Percentiles rank a stretch among this genome's conserved stretches.
These are phyloP conservation scores for Penicillium angulare DNA, from an alignment of 495 filamentous ascomycete species.

Conservation along the genomic window DNA sequence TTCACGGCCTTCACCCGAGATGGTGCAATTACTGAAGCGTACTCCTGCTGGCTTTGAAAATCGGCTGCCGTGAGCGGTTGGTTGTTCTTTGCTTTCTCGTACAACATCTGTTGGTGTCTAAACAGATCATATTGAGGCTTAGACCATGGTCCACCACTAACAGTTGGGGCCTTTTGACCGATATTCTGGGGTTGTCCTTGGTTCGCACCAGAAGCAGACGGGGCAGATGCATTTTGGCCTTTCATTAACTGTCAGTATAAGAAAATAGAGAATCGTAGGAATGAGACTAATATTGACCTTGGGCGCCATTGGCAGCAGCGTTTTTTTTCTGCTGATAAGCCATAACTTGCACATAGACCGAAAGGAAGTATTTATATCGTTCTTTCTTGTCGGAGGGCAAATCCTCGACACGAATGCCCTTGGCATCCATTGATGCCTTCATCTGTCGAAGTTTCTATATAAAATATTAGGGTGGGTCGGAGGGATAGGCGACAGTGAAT, in stretches of 20 bases:
- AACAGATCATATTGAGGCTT: conserved; percentile 68
- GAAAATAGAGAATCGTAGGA: neutral
- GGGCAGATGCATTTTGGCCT: conserved; percentile 45
- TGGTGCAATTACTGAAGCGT: conserved; percentile 64
- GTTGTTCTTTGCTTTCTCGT: conserved; percentile 80
- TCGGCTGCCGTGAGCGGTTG: conserved; percentile 68
- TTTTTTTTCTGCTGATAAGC: conserved; percentile 28
- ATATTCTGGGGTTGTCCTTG: conserved; percentile 32
- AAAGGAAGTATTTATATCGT: conserved; percentile 1
- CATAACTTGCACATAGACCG: conserved; percentile 46
- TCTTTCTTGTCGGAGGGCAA: conserved; percentile 24
- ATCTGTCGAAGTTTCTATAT: conserved; percentile 77
- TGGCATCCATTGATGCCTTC: conserved; percentile 1
- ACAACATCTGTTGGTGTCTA: conserved; percentile 75
- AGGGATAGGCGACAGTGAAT: neutral
- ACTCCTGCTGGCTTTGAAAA: conserved; percentile 72
- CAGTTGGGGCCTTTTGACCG: conserved; percentile 31
- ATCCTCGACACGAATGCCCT: conserved; percentile 69
- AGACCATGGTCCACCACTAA: conserved; percentile 57
- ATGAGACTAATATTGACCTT: conserved; percentile 38
- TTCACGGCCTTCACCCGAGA: conserved; percentile 55
- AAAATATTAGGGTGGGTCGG: conserved; percentile 20
- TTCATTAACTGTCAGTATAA: neutral
- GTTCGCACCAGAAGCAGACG: conserved; percentile 39
- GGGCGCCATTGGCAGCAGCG: conserved; percentile 45